Percentiles rank a stretch among this genome's conserved stretches.
phyloP scores from a whole-genome alignment of 306 rosid genomes.

The Lupinus albus region DNA sequence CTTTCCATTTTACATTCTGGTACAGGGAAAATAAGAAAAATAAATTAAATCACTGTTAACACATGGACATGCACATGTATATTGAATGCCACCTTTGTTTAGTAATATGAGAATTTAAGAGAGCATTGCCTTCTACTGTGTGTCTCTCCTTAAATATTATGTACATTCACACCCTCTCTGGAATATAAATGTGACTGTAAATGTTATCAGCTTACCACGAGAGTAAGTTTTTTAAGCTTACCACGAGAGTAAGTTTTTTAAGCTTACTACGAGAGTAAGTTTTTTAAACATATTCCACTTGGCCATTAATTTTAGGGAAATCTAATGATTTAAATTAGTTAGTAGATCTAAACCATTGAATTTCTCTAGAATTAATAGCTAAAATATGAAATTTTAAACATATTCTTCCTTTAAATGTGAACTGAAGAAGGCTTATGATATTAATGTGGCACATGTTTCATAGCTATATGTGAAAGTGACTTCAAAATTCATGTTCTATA shows the following conservation, averaged over 20 bases:
- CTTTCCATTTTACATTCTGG: constrained; percentile 5
- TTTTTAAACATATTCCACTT: too few relatives aligned
- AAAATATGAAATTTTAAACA: too few relatives aligned
- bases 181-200: too few relatives aligned
- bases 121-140: neutral
- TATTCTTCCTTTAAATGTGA: too few relatives aligned
- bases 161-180: constrained; percentile 3
- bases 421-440: constrained; percentile 15
- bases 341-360: too few relatives aligned
- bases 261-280: too few relatives aligned
- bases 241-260: too few relatives aligned
- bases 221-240: too few relatives aligned
- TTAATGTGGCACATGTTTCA: constrained; percentile 31
- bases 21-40: neutral
- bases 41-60: neutral
- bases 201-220: too few relatives aligned
- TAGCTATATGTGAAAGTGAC: neutral
- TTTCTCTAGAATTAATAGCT: too few relatives aligned
- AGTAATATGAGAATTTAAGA: constrained; percentile 25
- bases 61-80: neutral
- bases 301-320: too few relatives aligned
- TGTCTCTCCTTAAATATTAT: neutral
- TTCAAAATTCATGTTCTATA: neutral
- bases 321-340: too few relatives aligned
- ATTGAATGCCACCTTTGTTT: constrained; percentile 29